phyloP scores from a whole-genome alignment of 257 asterid genomes.

The Fraxinus americana region DNA sequence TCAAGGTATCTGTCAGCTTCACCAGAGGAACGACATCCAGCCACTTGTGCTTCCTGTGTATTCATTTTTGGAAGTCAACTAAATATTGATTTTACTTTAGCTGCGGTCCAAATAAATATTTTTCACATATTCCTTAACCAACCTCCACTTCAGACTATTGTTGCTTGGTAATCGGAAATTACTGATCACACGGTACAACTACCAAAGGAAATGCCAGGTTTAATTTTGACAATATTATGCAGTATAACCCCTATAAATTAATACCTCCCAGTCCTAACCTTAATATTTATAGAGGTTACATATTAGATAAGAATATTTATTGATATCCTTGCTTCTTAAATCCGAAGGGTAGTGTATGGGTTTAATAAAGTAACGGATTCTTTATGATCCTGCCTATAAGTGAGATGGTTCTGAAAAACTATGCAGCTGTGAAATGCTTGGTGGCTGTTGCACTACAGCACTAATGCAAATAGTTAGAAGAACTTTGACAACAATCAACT shows the following conservation, averaged over 20 bases:
- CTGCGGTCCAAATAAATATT: background rate
- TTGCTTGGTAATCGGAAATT: too few relatives aligned
- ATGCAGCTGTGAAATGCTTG: background rate
- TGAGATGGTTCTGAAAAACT: background rate
- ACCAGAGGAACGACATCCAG: conserved; percentile 70
- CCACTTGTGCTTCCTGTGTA: conserved; percentile 77
- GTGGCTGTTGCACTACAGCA: background rate
- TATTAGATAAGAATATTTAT: background rate
- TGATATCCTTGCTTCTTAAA: background rate
- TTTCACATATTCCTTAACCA: too few relatives aligned
- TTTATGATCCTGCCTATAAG: background rate
- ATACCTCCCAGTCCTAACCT: too few relatives aligned
- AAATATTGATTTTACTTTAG: background rate
- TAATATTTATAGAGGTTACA: too few relatives aligned
- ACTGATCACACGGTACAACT: background rate
- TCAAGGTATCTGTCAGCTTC: conserved; percentile 74
- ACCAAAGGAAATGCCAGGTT: background rate
- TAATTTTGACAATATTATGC: background rate
- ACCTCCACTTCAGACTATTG: too few relatives aligned
- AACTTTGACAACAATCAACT: background rate
- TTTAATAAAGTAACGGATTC: background rate
- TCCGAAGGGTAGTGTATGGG: background rate
- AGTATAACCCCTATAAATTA: too few relatives aligned
- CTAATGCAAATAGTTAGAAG: background rate
- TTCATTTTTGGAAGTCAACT: background rate